Evolutionary conservation across 2,329 filamentous ascomycete species (phyloP).

Genomic region (Xylariaceae sp.): DNA sequence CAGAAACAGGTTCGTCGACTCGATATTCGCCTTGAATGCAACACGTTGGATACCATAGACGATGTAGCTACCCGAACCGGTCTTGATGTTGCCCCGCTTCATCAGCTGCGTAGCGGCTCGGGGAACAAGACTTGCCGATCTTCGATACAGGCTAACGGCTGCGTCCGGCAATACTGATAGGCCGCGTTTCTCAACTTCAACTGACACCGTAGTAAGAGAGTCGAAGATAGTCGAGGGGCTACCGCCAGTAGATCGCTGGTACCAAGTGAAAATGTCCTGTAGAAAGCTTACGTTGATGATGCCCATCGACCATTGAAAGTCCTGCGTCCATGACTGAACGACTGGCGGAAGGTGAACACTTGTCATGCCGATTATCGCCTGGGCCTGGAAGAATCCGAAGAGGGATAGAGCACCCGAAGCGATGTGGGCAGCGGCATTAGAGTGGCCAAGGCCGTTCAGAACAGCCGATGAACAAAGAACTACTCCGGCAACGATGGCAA

Average conservation of each 20-base stretch:
- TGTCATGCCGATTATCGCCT: conserved; percentile 76
- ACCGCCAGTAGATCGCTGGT: conserved; percentile 78
- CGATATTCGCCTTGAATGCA: conserved; percentile 72
- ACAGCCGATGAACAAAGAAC: conserved; percentile 73
- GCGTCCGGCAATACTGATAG: conserved; percentile 31
- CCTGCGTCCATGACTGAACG: conserved; percentile 80
- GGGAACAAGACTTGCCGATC: conserved; percentile 28
- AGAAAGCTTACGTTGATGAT: conserved; percentile 75
- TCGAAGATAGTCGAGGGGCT: conserved; percentile 69
- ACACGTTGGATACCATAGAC: conserved; percentile 75
- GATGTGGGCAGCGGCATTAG: conserved; percentile 81
- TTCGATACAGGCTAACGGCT: conserved; percentile 28
- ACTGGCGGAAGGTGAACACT: conserved; percentile 71
- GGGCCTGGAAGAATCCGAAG: conserved; percentile 81
- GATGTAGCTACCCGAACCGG: conserved; percentile 42
- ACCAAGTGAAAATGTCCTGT: conserved; percentile 78
- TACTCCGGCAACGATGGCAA: conserved; percentile 70
- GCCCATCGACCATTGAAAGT: conserved; percentile 90
- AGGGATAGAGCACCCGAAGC: conserved; percentile 78
- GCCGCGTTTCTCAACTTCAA: conserved; percentile 60
- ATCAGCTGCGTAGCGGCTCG: conserved; percentile 33
- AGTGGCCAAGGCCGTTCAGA: conserved; percentile 75
- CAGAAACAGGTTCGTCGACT: conserved; percentile 79
- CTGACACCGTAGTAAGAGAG: conserved; percentile 61
- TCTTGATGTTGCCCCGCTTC: conserved; percentile 42